phyloP scores from a whole-genome alignment of 2,329 filamentous ascomycete species.

The Sclerotinia nivalis region DNA sequence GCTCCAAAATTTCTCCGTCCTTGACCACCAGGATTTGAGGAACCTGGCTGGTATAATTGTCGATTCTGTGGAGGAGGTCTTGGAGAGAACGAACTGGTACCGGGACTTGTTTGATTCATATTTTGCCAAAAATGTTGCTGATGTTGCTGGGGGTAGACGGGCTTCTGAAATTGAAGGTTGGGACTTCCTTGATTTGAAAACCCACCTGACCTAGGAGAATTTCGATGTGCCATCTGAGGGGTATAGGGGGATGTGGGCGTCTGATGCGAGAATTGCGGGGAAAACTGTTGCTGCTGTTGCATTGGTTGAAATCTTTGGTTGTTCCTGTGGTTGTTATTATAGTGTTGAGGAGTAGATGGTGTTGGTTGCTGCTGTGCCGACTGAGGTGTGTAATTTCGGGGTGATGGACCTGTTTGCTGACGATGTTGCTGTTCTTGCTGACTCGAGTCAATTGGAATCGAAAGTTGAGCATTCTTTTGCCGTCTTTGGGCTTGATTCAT shows the following conservation, averaged over 20 bases:
- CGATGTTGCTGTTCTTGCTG: slow-evolving; percentile 37
- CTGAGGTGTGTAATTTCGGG: slow-evolving; percentile 31
- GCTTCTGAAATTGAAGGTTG: slow-evolving; percentile 26
- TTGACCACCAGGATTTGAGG: slow-evolving; percentile 25
- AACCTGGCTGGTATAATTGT: slow-evolving; percentile 39
- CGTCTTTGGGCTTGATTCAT: slow-evolving; percentile 64
- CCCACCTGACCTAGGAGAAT: slow-evolving; percentile 40
- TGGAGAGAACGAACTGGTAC: background rate
- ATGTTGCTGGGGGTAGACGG: slow-evolving; percentile 15
- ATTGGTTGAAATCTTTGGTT: slow-evolving; percentile 30
- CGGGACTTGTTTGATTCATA: slow-evolving; percentile 18
- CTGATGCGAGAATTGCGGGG: slow-evolving; percentile 29
- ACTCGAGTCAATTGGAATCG: slow-evolving; percentile 53
- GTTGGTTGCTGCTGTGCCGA: slow-evolving; percentile 24
- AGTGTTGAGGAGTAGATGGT: slow-evolving; percentile 19
- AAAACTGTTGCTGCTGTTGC: slow-evolving; percentile 30
- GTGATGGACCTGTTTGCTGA: slow-evolving; percentile 40
- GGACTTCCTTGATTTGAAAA: slow-evolving; percentile 28
- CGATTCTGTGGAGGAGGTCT: slow-evolving; percentile 35
- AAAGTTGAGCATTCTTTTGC: slow-evolving; percentile 61
- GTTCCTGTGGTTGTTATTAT: slow-evolving; percentile 12
- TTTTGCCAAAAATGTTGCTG: slow-evolving; percentile 22
- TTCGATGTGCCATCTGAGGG: slow-evolving; percentile 27
- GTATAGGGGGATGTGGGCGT: slow-evolving; percentile 32
- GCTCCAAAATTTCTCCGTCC: slow-evolving; percentile 27